Conservation (phyloP, 345 rosid genomes). For the Carallia brachiata region DNA sequence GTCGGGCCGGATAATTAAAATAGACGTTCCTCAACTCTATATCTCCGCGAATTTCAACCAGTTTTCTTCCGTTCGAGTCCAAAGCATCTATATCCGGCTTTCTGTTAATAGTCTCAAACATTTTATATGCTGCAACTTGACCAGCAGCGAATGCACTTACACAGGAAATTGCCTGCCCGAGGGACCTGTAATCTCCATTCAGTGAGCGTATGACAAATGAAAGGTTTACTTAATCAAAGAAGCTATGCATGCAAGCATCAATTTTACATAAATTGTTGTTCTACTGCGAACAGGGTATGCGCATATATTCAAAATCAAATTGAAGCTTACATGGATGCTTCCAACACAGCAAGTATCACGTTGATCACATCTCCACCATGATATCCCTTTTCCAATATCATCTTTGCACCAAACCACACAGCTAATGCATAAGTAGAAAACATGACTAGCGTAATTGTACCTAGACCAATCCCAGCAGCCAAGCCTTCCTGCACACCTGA, state of each 20-base stretch:
- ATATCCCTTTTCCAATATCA: slow-evolving; percentile 56
- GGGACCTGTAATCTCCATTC: slow-evolving; percentile 48
- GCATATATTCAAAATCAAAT: no score
- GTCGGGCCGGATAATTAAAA: slow-evolving; percentile 80
- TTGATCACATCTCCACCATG: slow-evolving; percentile 54
- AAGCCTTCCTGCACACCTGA: slow-evolving; percentile 54
- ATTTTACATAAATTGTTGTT: no score
- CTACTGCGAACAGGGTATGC: not conserved
- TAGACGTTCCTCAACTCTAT: slow-evolving; percentile 60
- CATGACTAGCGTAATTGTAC: slow-evolving; percentile 28
- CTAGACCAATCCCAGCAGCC: slow-evolving; percentile 51
- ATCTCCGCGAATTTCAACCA: slow-evolving; percentile 65
- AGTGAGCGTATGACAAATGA: not conserved
- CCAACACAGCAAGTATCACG: slow-evolving; percentile 51
- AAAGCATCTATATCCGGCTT: slow-evolving; percentile 66
- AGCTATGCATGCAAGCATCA: no score
- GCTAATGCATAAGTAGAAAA: slow-evolving; percentile 52
- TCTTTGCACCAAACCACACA: slow-evolving; percentile 56
- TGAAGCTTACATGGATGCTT: slow-evolving; percentile 63
- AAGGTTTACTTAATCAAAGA: not conserved
- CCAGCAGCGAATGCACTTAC: slow-evolving; percentile 73
- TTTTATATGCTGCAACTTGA: slow-evolving; percentile 72
- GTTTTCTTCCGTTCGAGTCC: slow-evolving; percentile 47
- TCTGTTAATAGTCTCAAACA: slow-evolving; percentile 74
- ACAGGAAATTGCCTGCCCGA: slow-evolving; percentile 78